Evolutionary conservation across 306 rosid species (phyloP), one percentile per base, ranked within the genome.

Genomic region (Alnus glutinosa): DNA sequence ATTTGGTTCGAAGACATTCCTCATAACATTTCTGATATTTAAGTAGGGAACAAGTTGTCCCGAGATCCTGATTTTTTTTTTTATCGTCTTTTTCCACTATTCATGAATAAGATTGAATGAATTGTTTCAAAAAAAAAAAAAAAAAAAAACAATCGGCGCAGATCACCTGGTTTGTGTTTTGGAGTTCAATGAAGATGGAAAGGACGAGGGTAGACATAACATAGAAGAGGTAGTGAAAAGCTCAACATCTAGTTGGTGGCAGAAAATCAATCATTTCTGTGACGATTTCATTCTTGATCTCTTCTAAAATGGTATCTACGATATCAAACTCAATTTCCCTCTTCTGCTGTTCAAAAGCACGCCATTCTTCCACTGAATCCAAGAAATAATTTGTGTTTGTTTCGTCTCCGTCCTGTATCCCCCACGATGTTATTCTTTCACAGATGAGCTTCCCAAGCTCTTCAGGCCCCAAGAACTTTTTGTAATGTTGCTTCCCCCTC

Each of bases 241-340:
- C 42, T 67, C 12, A 15, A 51, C 51, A 70, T 18, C 16, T 34
- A 3, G 46, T 32, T 59, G 85, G 63, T 59, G 70, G 12, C 62
- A 66, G 46, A 70, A 80, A 58, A 36, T 81, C 70, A 79, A 39
- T 42, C 42, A 84, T 37, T 70, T 92, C 88, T 28, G 74, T 59
- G 14, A 89, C 83, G 80, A 87, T 72, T 30, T 89, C 96, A 61
- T 77, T 4, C 8, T 71, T 74, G 52, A 91, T 77, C 64, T 87
- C 79, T 70, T 89, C 89, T 75, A 90, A 87, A 73, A 95, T 75
- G 19, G 86, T 79, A 51, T 89, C 88, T 30, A 89, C 94, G 49
- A 91, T 83, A 86, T 90, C 89, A 47, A 80, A 54, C 54, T 86
- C 75, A 76, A 91, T 58, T 70, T 86, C 92, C 52, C 49, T 83